phyloP scores from a whole-genome alignment of 75 land plant species.

The Cupressus sempervirens region DNA sequence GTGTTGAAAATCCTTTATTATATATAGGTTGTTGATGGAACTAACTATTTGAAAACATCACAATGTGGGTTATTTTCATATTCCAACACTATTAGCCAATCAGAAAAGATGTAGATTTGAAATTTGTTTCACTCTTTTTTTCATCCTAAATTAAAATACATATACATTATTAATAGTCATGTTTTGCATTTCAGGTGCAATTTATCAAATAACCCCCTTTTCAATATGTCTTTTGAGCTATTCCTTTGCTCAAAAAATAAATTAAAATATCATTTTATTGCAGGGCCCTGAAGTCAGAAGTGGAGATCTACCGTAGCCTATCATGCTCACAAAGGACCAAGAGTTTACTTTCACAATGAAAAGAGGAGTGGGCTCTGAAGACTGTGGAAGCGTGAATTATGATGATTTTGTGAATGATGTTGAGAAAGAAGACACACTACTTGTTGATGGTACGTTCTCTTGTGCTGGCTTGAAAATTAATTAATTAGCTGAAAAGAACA shows the following conservation, averaged over 20 bases:
- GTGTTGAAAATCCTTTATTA: neutral
- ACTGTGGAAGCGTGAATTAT: constrained; percentile 94
- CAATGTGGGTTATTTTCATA: neutral
- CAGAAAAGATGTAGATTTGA: neutral
- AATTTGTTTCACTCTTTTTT: neutral
- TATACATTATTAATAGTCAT: too few relatives aligned
- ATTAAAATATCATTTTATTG: too few relatives aligned
- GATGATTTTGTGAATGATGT: constrained; percentile 97
- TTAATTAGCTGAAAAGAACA: neutral
- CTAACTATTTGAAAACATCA: neutral
- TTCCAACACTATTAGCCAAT: neutral
- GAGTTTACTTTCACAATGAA: constrained; percentile 89
- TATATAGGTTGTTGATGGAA: neutral
- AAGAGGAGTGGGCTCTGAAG: constrained; percentile 83
- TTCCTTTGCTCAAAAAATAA: too few relatives aligned
- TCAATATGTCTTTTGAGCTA: too few relatives aligned
- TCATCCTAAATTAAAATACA: too few relatives aligned
- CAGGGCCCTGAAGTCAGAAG: too few relatives aligned
- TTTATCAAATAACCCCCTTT: too few relatives aligned
- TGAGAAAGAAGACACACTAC: constrained; percentile 78
- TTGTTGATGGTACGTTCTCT: constrained; percentile 76
- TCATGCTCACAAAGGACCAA: constrained; percentile 76
- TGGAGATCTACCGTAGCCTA: too few relatives aligned
- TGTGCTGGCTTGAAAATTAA: neutral
- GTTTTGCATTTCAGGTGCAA: too few relatives aligned